phyloP scores from a whole-genome alignment of 2,329 filamentous ascomycete genomes.

The Talaromyces rugulosus region DNA sequence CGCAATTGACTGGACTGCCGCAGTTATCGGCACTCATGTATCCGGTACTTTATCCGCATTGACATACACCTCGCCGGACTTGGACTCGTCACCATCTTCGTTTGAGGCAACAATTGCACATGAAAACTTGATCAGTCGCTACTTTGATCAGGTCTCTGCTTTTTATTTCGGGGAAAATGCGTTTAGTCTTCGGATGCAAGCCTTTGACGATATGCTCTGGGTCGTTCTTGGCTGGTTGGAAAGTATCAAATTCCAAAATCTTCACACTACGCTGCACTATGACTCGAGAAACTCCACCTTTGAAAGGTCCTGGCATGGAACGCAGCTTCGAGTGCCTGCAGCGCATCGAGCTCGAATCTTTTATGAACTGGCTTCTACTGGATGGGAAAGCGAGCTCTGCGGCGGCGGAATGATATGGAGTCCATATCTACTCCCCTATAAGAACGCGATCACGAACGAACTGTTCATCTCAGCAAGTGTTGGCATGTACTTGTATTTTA shows the following conservation, averaged over 20 bases:
- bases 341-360: constrained; percentile 80
- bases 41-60: constrained; percentile 70
- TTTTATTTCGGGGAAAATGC: constrained; percentile 87
- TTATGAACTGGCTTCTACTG: constrained; percentile 72
- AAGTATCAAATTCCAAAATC: constrained; percentile 67
- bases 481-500: constrained; percentile 85
- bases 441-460: constrained; percentile 94
- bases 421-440: constrained; percentile 74
- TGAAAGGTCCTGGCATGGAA: constrained; percentile 63
- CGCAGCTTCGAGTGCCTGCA: constrained; percentile 70
- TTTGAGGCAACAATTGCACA: constrained; percentile 40
- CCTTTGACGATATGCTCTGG: constrained; percentile 94
- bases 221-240: constrained; percentile 90
- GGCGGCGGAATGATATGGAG: constrained; percentile 91
- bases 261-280: constrained; percentile 65
- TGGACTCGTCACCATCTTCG: constrained; percentile 13
- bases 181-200: constrained; percentile 68
- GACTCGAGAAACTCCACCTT: constrained; percentile 18
- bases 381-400: constrained; percentile 80
- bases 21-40: constrained; percentile 75
- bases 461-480: constrained; percentile 81
- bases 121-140: constrained; percentile 76
- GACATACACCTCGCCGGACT: constrained; percentile 50
- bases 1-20: constrained; percentile 90
- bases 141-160: constrained; percentile 70